Evolutionary conservation across 1,284 basidiomycete species (phyloP), one percentile per base, ranked within the genome.

Genomic region (Melampsora medusae): DNA sequence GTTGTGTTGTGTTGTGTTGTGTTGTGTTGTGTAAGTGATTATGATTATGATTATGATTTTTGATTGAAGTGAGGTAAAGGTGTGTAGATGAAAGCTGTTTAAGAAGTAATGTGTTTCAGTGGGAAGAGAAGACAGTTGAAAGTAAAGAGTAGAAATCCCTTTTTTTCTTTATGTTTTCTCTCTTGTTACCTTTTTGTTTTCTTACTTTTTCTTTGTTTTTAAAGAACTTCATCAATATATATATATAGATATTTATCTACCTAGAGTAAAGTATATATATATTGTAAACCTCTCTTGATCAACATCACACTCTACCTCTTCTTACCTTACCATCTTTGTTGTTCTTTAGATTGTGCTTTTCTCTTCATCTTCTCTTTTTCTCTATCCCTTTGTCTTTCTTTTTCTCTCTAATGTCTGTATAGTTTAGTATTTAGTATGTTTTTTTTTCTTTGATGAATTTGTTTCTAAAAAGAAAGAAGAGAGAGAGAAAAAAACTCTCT

Each of bases 401-500:
- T 62, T 62, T 62, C 17, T 25, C 31, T 25, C 31, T 62, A 25
- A 14, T 64, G 19, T 64, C 33, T 64, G 19, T 64, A 28, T 64
- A 28, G 22, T 12, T 64, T 64, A 28, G n/a, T 62, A 28, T 62
- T 33, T 6, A 28, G 16, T 28, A 9, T 62, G 33, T 64, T 64
- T 28, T 64, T 31, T 64, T 64, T 64, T 12, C 35, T 64, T 33
- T 64, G 22, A 64, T 64, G 22, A 14, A 12, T 64, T 64, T 64
- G 1, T 64, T 64, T 62, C 35, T 38, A 1, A 12, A 42, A 14
- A 14, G 42, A 42, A 42, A 14, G 42, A 42, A 14, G 2, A 14
- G 12, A 42, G 14, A 42, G 14, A 38, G 9, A 9, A 42, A 42
- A 42, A 28, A 31, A 12, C 35, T 64, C 6, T 33, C 7, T 64